Base-by-base conservation (phyloP, 2,329 filamentous ascomycete genomes). In the Clarireedia monteithiana region DNA sequence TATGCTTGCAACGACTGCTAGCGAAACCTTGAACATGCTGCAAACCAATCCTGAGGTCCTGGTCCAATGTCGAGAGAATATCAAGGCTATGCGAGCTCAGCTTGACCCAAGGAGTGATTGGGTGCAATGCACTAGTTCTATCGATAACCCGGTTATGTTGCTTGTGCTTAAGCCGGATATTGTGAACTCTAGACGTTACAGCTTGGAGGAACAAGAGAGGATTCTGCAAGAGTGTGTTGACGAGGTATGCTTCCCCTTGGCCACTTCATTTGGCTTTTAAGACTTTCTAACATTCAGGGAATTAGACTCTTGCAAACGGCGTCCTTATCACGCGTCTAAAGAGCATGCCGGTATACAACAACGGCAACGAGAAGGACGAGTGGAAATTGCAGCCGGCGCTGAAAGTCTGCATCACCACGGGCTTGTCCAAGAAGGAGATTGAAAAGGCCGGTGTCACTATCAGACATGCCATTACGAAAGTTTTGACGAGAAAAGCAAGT, bases 101-200 rank as follows among this genome's bases (percentile, higher is more conserved):
- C 76, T 99, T 38, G 91, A 97, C 66, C 91, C 91, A 3, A 83
- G 92, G 57, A 96, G 91, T 69, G 94, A 99, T 66, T 97, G 91
- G 89, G 84, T 97, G 47, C 77, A 78, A 42, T 94, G 89, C 73
- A 88, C 85, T 5, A 96, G 91, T 70, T 77, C 84, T 0, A 74
- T 77, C 0, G 91, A 96, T 66, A 97, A 96, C 66, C 94, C 94
- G 0, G 78, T 96, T 52, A 82, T 96, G 78, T 74, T 97, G 2
- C 75, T 96, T 49, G 82, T 85, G 2, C 75, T 99, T 55, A 96
- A 96, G 75, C 81, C 85, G 0, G 89, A 96, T 56, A 83, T 96
- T 39, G 77, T 96, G 42, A 78, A 82, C 50, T 79, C 83, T 1
- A 84, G 87, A 67, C 82, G 81, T 46, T 73, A 95, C 56, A 82